These are phyloP conservation scores for Raddia distichophylla DNA, from an alignment of 176 grass and related monocot species.

Conservation along the genomic window DNA sequence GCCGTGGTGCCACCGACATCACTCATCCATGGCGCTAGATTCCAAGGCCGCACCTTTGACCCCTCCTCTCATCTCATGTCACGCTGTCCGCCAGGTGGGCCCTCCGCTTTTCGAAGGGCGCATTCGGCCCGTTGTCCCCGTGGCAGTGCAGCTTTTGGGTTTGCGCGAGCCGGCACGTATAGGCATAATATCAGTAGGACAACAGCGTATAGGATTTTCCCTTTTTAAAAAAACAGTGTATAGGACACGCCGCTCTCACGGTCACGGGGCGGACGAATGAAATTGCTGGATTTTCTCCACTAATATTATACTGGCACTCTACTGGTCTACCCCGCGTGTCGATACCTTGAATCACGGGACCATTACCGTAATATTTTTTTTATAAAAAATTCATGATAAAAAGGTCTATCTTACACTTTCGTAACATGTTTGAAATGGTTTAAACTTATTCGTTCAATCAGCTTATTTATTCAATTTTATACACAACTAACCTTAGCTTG, in stretches of 20 bases:
- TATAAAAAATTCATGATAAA: too few relatives aligned
- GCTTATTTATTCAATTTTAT: too few relatives aligned
- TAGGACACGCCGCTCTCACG: constrained; percentile 26
- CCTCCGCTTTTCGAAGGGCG: neutral
- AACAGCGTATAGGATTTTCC: neutral
- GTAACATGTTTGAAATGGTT: too few relatives aligned
- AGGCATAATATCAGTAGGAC: neutral
- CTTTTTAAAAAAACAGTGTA: neutral
- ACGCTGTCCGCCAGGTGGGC: constrained; percentile 19
- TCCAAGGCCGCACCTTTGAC: constrained; percentile 25
- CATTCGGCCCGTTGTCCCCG: neutral
- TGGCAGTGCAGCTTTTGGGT: neutral
- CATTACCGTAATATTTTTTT: too few relatives aligned
- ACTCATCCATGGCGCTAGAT: constrained; percentile 19
- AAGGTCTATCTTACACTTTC: too few relatives aligned
- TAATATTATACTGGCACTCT: neutral
- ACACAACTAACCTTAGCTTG: too few relatives aligned
- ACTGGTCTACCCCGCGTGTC: too few relatives aligned
- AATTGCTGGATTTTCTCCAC: neutral
- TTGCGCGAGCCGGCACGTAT: neutral
- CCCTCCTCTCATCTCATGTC: constrained; percentile 21
- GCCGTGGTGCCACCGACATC: constrained; percentile 46
- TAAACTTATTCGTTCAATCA: too few relatives aligned
- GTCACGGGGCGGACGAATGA: too few relatives aligned
- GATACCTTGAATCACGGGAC: neutral